A percentile compares a stretch with the other conserved stretches of the same genome.
Conservation (phyloP, 2,329 filamentous ascomycete species). For the Pestalotiopsis sp. region DNA sequence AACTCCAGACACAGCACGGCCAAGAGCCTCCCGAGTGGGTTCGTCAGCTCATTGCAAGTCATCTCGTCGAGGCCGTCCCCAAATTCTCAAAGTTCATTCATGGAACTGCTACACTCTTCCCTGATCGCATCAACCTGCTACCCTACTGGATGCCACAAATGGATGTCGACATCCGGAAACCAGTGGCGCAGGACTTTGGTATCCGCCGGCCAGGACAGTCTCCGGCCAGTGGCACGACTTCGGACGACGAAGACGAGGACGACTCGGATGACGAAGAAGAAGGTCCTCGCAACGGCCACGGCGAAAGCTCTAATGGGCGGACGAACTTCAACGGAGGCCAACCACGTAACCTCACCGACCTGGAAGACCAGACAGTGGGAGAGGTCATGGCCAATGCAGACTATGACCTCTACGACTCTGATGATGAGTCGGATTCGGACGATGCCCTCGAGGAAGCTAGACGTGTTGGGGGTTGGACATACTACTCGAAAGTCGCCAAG, state of each 20-base stretch:
- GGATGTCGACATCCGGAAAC: slow-evolving; percentile 96
- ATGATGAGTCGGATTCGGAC: slow-evolving; percentile 72
- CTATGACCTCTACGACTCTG: slow-evolving; percentile 89
- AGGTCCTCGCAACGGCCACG: slow-evolving; percentile 39
- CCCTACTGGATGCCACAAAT: slow-evolving; percentile 99
- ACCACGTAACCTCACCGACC: slow-evolving; percentile 50
- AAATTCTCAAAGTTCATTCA: slow-evolving; percentile 99
- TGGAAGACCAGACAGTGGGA: slow-evolving; percentile 81
- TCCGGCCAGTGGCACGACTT: slow-evolving; percentile 75
- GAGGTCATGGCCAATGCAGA: slow-evolving; percentile 65
- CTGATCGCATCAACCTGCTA: slow-evolving; percentile 82
- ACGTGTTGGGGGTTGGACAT: slow-evolving; percentile 75
- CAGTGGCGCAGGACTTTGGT: slow-evolving; percentile 84
- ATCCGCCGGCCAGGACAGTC: slow-evolving; percentile 81
- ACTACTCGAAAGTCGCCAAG: slow-evolving; percentile 64
- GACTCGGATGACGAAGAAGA: slow-evolving; percentile 68
- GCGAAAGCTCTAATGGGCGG: slow-evolving; percentile 17
- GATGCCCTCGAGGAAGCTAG: slow-evolving; percentile 79
- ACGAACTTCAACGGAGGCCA: slow-evolving; percentile 22
- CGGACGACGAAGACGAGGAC: slow-evolving; percentile 76
- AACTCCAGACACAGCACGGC: slow-evolving; percentile 93
- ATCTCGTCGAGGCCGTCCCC: slow-evolving; percentile 96
- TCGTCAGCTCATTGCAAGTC: slow-evolving; percentile 86
- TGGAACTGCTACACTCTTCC: slow-evolving; percentile 86
- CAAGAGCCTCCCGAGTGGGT: slow-evolving; percentile 98